Base-by-base conservation (phyloP, 495 filamentous ascomycete species). In the Talaromyces nanjingensis region DNA sequence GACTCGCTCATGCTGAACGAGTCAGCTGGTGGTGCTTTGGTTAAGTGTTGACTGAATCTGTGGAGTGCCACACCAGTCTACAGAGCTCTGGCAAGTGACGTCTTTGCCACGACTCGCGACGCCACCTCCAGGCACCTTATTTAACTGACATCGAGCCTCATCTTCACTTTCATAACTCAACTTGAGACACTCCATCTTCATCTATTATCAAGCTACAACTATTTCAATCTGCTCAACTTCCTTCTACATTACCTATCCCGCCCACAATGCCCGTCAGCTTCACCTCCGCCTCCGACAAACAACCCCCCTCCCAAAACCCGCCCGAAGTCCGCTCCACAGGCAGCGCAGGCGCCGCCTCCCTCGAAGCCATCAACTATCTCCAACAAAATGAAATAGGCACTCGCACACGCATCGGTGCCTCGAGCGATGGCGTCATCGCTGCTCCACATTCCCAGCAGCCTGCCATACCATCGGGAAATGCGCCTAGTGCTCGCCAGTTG, bases 251-350 rank as follows among this genome's bases (percentile, higher is more conserved):
- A 18, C 14, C 56, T 59, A 59, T 37, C 56, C 31, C 14, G 27
- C 20, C 63, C 60, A 73, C 60, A 29, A 75, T 75, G 73, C 73
- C 73, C 7, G 64, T 75, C 63, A 72, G 71, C 53, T 70, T 67
- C 33, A 66, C 67, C 9, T 49, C 60, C 52, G 59, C 65, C 52
- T 68, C 68, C 60, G 65, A 65, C 20, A 53, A 70, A 25, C 31
- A 39, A 11, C 62, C 62, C 29, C 24, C 45, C 52, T 65, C 47
- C 27, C 64, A 65, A 34, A 58, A 62, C 56, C 18, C 59, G 2
- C 6, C 39, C 16, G 25, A 60, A 47, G 54, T 39, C 27, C 55
- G 56, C 49, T 59, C 24, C 20, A 64, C 60, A 8, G 64, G 60
- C 31, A 67, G 66, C 18, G 61, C 69, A 4, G 64, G 64, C 59